Evolutionary conservation across 768 basidiomycete genomes (phyloP).

Genomic region (Calocera cornea): DNA sequence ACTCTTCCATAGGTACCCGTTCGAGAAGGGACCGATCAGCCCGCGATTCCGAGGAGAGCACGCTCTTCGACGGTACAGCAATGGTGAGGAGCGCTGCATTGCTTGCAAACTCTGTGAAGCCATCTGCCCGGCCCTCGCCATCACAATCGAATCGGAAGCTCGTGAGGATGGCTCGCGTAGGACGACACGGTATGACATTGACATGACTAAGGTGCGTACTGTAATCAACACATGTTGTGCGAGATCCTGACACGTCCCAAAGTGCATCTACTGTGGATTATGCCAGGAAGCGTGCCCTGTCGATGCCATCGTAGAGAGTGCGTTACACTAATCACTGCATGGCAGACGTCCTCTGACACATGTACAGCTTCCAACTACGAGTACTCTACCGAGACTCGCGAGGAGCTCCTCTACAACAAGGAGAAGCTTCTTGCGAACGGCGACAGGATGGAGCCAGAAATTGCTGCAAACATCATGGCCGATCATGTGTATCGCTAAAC

Average conservation of each 20-base stretch:
- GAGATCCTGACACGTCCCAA: neutral
- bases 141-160: conserved; percentile 97
- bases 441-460: conserved; percentile 92
- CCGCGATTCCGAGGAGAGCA: conserved; percentile 98
- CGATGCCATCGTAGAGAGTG: conserved; percentile 98
- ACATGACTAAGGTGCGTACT: conserved; percentile 67
- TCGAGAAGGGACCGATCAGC: conserved; percentile 94
- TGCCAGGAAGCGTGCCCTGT: conserved; percentile 99
- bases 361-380: conserved; percentile 85
- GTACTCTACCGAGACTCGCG: conserved; percentile 92
- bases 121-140: conserved; percentile 97
- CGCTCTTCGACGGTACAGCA: conserved; percentile 89
- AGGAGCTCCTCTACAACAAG: conserved; percentile 98
- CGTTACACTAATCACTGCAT: conserved; percentile 23
- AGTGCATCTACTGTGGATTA: conserved; percentile 99
- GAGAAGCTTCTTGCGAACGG: conserved; percentile 96
- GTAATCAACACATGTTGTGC: neutral
- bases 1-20: conserved; percentile 53
- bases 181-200: conserved; percentile 98
- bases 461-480: conserved; percentile 65
- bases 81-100: conserved; percentile 96
- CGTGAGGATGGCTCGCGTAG: conserved; percentile 88
- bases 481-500: conserved; percentile 23
- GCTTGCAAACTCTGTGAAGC: conserved; percentile 99
- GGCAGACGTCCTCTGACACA: conserved; percentile 11